Evolutionary conservation across 2,329 filamentous ascomycete genomes (phyloP), one percentile per base, ranked within the genome.

Genomic region (Phymatotrichopsis omnivora): DNA sequence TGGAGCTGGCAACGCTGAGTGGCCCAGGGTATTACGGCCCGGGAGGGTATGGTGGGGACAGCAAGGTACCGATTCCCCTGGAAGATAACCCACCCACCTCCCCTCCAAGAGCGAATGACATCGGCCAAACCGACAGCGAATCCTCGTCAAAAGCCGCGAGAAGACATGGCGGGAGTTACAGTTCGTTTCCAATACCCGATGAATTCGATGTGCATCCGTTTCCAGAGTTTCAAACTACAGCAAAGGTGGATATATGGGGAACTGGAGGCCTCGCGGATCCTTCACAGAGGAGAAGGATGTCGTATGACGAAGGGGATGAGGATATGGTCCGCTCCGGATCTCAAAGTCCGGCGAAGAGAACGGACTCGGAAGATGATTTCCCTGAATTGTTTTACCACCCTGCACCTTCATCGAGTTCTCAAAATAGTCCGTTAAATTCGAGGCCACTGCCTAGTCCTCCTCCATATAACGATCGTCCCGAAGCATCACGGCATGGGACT

Each of bases 311-410:
- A 61, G 89, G 85, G 2, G 91, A 95, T 56, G 91, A 96, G 62
- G 72, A 70, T 37, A 60, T 63, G 44, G 58, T 68, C 47, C 64
- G 62, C 36, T 72, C 69, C 28, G 65, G 63, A 12, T 78, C 75
- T 55, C 78, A 84, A 28, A 83, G 79, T 22, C 78, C 80, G 1
- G 65, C 68, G 27, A 76, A 76, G 53, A 78, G 82, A 32, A 46
- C 35, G 7, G 85, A 86, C 45, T 84, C 45, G 8, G 57, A 59
- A 25, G 56, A 56, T 20, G 56, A 58, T 24, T 47, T 42, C 29
- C 83, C 82, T 14, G 91, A 94, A 57, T 78, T 96, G 60, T 94
- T 94, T 61, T 98, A 93, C 62, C 86, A 96, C 58, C 87, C 87
- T 14, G 48, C 54, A 16, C 49, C 53, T 40, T 14, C 85, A 85